Conservation (phyloP, 352 stramenopile genomes). For the Pythium brachiatum region DNA sequence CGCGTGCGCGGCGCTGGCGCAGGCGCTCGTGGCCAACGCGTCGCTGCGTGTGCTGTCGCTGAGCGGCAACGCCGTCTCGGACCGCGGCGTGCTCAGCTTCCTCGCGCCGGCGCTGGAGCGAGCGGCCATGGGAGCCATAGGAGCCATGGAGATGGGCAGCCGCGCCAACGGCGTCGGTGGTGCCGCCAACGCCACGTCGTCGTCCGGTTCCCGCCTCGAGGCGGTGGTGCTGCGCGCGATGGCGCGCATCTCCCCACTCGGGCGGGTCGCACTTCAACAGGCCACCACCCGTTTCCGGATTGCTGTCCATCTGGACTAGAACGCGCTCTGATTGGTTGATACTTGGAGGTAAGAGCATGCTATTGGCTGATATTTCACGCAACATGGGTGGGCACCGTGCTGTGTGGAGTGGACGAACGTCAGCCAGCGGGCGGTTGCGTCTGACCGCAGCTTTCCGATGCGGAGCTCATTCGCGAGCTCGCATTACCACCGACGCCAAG, state of each 20-base stretch:
- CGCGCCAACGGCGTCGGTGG: background rate
- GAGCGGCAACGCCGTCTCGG: conserved; percentile 50
- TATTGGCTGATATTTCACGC: conserved; percentile 30
- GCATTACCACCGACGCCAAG: conserved; percentile 24
- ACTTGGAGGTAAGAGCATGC: conserved; percentile 5
- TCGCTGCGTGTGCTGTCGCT: conserved; percentile 49
- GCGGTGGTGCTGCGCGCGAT: conserved; percentile 51
- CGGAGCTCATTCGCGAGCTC: conserved; percentile 3
- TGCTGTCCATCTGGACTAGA: conserved; percentile 2
- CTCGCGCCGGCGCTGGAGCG: conserved; percentile 42
- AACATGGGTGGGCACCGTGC: conserved; percentile 14
- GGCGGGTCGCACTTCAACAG: conserved; percentile 36
- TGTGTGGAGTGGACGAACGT: conserved; percentile 15
- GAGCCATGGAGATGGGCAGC: background rate
- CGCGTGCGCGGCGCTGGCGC: conserved; percentile 36
- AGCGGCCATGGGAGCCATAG: conserved; percentile 16
- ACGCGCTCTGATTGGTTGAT: conserved; percentile 23
- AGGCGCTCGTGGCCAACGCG: conserved; percentile 34
- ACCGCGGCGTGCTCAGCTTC: conserved; percentile 49
- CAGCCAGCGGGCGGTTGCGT: conserved; percentile 17
- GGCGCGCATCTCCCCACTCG: conserved; percentile 36
- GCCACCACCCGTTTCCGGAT: conserved; percentile 23
- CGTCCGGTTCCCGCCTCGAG: conserved; percentile 33
- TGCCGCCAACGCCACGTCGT: conserved; percentile 2
- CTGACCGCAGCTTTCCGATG: background rate